These are phyloP conservation scores for Pythium volutum DNA, from an alignment of 352 stramenopile genomes.

Conservation along the genomic window DNA sequence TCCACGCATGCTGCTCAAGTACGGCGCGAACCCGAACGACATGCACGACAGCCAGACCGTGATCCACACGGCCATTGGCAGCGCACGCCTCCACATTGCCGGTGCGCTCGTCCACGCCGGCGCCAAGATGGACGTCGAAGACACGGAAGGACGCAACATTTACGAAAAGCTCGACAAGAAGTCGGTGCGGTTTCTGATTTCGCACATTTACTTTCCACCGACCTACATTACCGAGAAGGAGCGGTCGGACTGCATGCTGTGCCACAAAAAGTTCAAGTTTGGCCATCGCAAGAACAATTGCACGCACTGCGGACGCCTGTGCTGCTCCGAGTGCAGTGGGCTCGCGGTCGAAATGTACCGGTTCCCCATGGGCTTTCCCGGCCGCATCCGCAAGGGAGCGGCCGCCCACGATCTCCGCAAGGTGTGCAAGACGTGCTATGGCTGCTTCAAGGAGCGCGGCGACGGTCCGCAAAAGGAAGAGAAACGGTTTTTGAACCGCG, in stretches of 20 bases:
- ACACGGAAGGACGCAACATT: conserved; percentile 78
- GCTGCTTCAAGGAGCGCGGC: conserved; percentile 80
- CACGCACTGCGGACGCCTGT: conserved; percentile 79
- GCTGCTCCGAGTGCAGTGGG: conserved; percentile 66
- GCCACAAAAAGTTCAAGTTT: conserved; percentile 86
- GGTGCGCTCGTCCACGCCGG: conserved; percentile 76
- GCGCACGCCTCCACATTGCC: conserved; percentile 63
- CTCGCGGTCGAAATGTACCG: conserved; percentile 71
- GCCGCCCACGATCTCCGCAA: conserved; percentile 63
- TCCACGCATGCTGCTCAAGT: conserved; percentile 86
- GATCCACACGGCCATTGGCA: conserved; percentile 80
- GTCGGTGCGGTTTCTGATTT: conserved; percentile 65
- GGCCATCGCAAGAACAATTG: conserved; percentile 84
- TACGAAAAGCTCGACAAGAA: conserved; percentile 83
- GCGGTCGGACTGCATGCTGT: conserved; percentile 80
- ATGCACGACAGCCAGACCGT: conserved; percentile 87
- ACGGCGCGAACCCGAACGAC: conserved; percentile 84
- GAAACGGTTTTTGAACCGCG: conserved; percentile 67
- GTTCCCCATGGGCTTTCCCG: conserved; percentile 84
- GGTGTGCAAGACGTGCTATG: conserved; percentile 87
- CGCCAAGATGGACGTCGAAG: conserved; percentile 86
- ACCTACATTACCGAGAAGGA: conserved; percentile 88
- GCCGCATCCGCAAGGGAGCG: conserved; percentile 62
- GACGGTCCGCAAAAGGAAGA: conserved; percentile 64
- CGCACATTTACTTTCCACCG: conserved; percentile 85